Conservation (phyloP, 2,329 filamentous ascomycete genomes). For the Paradendryphiella salina region DNA sequence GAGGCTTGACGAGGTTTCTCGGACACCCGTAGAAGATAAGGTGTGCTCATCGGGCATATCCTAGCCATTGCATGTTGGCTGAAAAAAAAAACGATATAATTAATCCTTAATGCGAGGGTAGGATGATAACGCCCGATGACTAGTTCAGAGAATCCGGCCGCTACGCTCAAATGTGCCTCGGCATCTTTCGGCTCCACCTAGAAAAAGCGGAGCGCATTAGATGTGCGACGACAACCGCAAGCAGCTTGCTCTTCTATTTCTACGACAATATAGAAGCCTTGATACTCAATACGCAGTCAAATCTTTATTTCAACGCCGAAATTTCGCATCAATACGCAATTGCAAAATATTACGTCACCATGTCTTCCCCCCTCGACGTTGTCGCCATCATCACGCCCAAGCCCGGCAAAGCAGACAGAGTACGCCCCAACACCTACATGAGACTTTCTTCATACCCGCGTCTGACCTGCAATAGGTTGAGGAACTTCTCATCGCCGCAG, state of each 20-base stretch:
- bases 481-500: constrained; percentile 32
- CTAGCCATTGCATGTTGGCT: no score
- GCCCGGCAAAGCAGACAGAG: constrained; percentile 38
- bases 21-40: no score
- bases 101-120: no score
- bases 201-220: constrained; percentile 13
- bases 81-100: no score
- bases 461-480: constrained; percentile 29
- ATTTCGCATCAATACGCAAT: not conserved
- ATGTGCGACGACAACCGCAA: not conserved
- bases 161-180: constrained; percentile 21
- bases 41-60: no score
- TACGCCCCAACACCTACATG: constrained; percentile 7
- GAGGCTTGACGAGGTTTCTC: no score
- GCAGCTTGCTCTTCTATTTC: not conserved
- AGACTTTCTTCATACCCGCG: not conserved
- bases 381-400: constrained; percentile 40
- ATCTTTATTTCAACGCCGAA: no score
- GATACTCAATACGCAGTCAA: no score
- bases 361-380: constrained; percentile 32
- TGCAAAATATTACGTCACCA: constrained; percentile 8
- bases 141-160: not conserved
- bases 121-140: no score
- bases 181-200: constrained; percentile 27
- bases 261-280: not conserved